Base-by-base conservation (phyloP, 305 asterid species). In the Solanum hybrid region DNA sequence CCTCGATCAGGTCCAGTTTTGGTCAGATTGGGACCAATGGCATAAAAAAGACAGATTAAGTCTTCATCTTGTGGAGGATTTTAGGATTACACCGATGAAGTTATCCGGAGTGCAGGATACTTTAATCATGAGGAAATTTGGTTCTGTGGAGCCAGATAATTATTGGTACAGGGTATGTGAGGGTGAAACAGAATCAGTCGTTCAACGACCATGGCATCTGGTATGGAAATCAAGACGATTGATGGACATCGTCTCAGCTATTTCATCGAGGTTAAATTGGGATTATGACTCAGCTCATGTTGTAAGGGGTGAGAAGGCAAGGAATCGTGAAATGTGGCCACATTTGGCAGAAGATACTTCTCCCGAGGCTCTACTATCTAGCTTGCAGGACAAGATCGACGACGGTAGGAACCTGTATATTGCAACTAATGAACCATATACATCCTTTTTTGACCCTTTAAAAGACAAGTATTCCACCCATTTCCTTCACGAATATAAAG, bases 91-190 rank as follows among this genome's bases (percentile, higher is more conserved):
- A 2, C 98, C 99, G 0, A 94, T 93, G 97, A 94, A 91, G 92
- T 91, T 97, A 88, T 91, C 92, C 42, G 91, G 89, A 32, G 93
- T 91, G 75, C 93, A 93, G 92, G 97, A 94, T 89, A 91, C 92
- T 73, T 90, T 97, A 89, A 93, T 96, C 10, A 93, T 93, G 98
- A 94, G 99, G 92, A 95, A 95, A 92, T 97, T 97, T 78, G 98
- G 98, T 15, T 42, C 79, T 1, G 97, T 93, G 27, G 98, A 96
- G 94, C 98, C 98, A 6, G 98, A 95, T 92, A 96, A 95, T 85
- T 95, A 94, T 90, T 95, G 99, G 99, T 92, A 88, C 88, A 92
- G 95, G 73, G 98, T 97, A n/a, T 96, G 99, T 40, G 98, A 97
- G 89, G 98, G 98, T 13, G 96, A 93, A 91, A 88, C 97, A 2